Conservation (phyloP, 352 stramenopile species). For the Thraustochytrium sp. region DNA sequence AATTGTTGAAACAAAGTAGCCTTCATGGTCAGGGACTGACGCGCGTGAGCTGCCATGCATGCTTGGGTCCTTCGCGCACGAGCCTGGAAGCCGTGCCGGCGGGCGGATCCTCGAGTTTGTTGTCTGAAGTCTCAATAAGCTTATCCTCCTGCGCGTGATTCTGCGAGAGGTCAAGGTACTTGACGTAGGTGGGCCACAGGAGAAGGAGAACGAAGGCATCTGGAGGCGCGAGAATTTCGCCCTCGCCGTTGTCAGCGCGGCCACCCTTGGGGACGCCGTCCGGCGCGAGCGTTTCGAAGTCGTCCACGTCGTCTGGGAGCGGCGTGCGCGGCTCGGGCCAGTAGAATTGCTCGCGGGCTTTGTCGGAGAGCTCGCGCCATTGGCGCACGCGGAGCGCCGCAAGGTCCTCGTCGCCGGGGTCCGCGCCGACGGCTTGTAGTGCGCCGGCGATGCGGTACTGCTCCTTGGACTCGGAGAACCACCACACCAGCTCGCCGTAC, state of each 20-base stretch:
- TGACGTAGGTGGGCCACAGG: slow-evolving; percentile 25
- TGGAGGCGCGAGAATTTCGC: slow-evolving; percentile 34
- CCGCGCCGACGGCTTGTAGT: slow-evolving; percentile 54
- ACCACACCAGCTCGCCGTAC: slow-evolving; percentile 64
- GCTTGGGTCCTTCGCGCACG: not conserved
- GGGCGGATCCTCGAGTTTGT: not conserved
- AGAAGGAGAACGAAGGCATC: slow-evolving; percentile 48
- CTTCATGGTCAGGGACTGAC: not conserved
- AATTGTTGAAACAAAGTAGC: not conserved
- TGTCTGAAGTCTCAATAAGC: not conserved
- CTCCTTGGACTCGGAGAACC: slow-evolving; percentile 63
- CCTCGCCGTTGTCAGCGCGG: not conserved
- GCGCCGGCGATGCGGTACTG: slow-evolving; percentile 63
- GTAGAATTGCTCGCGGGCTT: slow-evolving; percentile 49
- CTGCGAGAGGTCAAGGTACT: slow-evolving; percentile 48
- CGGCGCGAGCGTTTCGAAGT: slow-evolving; percentile 4
- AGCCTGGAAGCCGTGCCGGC: not conserved
- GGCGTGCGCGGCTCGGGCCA: slow-evolving; percentile 35
- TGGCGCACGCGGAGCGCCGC: not conserved
- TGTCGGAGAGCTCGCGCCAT: slow-evolving; percentile 47
- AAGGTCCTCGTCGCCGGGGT: not conserved
- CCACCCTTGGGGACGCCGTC: slow-evolving; percentile 2
- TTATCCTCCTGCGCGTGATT: slow-evolving; percentile 48
- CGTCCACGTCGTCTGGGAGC: not conserved
- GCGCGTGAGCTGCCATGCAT: not conserved